These are phyloP conservation scores for Stemphylium lycopersici DNA, from an alignment of 2,329 filamentous ascomycete species.

Conservation along the genomic window DNA sequence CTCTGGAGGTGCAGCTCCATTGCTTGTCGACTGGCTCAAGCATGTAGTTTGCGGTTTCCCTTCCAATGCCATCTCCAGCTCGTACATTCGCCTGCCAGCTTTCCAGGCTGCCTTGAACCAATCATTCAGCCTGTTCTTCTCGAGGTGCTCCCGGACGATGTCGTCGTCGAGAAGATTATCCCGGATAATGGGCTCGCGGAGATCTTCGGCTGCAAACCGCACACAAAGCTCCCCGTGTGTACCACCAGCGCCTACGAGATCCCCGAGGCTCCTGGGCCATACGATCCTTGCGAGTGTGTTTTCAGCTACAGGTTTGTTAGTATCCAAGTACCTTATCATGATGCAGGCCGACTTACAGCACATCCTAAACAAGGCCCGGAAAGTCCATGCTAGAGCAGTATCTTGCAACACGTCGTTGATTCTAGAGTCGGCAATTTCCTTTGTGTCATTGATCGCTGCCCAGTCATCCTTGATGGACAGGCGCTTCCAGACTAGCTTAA, in stretches of 20 bases:
- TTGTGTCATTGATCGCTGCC: slow-evolving; percentile 77
- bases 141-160: slow-evolving; percentile 67
- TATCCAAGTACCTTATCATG: neutral
- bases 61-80: slow-evolving; percentile 27
- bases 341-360: slow-evolving; percentile 58
- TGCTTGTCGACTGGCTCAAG: neutral
- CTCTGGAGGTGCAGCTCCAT: neutral
- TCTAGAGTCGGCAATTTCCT: slow-evolving; percentile 72
- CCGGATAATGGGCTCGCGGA: slow-evolving; percentile 70
- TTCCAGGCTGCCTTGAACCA: slow-evolving; percentile 64
- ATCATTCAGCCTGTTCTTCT: slow-evolving; percentile 70
- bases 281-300: slow-evolving; percentile 20
- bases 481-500: slow-evolving; percentile 82
- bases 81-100: slow-evolving; percentile 45
- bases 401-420: slow-evolving; percentile 63
- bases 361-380: slow-evolving; percentile 66
- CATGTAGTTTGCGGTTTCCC: slow-evolving; percentile 2
- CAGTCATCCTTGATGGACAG: slow-evolving; percentile 86
- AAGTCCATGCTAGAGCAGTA: slow-evolving; percentile 72
- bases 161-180: slow-evolving; percentile 77
- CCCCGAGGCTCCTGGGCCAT: slow-evolving; percentile 28
- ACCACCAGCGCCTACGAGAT: slow-evolving; percentile 53
- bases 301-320: slow-evolving; percentile 21
- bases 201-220: slow-evolving; percentile 59
- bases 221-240: slow-evolving; percentile 65